Percentiles rank a stretch among this genome's conserved stretches.
These are phyloP conservation scores for Marchantia polymorpha DNA, from an alignment of 225 moss, liverwort and hornwort genomes.

Conservation along the genomic window DNA sequence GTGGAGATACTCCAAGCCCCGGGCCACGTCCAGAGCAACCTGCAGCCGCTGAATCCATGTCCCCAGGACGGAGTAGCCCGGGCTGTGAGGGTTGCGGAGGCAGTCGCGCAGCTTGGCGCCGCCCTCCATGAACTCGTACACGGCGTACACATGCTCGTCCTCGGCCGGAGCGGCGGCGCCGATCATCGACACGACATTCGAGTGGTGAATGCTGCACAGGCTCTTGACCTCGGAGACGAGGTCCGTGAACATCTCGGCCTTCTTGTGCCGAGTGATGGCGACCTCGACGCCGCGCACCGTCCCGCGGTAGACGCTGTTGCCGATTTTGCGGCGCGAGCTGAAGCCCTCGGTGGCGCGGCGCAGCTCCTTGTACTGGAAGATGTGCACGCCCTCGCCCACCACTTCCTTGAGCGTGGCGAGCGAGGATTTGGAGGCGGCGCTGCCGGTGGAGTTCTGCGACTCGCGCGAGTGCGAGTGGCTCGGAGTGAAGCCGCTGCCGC, in stretches of 20 bases:
- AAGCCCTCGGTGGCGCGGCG: slow-evolving; percentile 71
- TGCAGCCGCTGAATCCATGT: slow-evolving; percentile 69
- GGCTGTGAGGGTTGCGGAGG: slow-evolving; percentile 51
- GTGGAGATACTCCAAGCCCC: slow-evolving; percentile 83
- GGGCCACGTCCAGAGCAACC: slow-evolving; percentile 69
- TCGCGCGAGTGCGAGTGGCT: slow-evolving; percentile 39
- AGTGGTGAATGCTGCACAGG: slow-evolving; percentile 74
- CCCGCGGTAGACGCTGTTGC: slow-evolving; percentile 60
- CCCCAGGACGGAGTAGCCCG: slow-evolving; percentile 62
- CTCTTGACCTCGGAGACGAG: slow-evolving; percentile 71
- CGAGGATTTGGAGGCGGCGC: slow-evolving; percentile 30
- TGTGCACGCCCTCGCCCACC: slow-evolving; percentile 70
- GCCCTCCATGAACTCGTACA: slow-evolving; percentile 60
- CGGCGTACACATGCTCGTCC: slow-evolving; percentile 71
- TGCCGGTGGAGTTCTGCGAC: slow-evolving; percentile 36
- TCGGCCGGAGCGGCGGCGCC: slow-evolving; percentile 58
- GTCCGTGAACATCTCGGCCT: slow-evolving; percentile 46
- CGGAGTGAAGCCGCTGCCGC: slow-evolving; percentile 7
- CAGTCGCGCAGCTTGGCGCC: slow-evolving; percentile 53
- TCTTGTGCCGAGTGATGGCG: slow-evolving; percentile 61
- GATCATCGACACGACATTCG: slow-evolving; percentile 64
- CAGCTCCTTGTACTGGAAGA: slow-evolving; percentile 78
- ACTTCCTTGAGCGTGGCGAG: slow-evolving; percentile 58
- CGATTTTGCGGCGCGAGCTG: slow-evolving; percentile 56
- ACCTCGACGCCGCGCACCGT: slow-evolving; percentile 65